phyloP scores from a whole-genome alignment of 1,284 basidiomycete species.

The Wallemia hederae region DNA sequence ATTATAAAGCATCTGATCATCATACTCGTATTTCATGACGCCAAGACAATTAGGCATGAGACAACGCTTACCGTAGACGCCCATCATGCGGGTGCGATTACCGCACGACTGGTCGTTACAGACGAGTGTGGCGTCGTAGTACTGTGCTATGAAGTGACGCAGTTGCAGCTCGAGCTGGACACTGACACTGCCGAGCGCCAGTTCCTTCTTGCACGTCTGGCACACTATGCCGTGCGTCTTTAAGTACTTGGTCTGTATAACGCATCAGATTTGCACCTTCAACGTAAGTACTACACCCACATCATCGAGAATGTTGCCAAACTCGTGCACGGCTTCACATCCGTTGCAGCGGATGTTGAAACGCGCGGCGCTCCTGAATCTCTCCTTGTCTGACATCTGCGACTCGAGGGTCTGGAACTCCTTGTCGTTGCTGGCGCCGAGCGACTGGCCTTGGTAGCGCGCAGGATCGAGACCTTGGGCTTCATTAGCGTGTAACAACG shows the following conservation, averaged over 20 bases:
- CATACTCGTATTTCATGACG: conserved; percentile 45
- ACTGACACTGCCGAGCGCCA: conserved; percentile 34
- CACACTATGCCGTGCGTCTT: conserved; percentile 24
- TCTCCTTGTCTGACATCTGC: conserved; percentile 58
- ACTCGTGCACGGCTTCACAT: conserved; percentile 34
- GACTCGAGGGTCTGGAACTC: conserved; percentile 62
- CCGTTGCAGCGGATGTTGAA: conserved; percentile 42
- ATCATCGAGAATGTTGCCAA: conserved; percentile 34
- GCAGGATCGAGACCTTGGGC: conserved; percentile 47
- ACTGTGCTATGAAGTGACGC: conserved; percentile 39
- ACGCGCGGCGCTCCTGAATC: conserved; percentile 43
- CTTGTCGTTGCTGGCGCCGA: conserved; percentile 28
- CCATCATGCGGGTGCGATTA: conserved; percentile 59
- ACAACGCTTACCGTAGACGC: conserved; percentile 63
- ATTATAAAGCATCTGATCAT: conserved; percentile 52
- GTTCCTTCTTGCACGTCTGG: conserved; percentile 25
- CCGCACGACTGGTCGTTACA: conserved; percentile 69
- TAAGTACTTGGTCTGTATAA: conserved; percentile 13
- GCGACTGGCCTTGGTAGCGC: conserved; percentile 28
- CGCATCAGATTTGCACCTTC: conserved; percentile 1
- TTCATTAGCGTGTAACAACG: background rate
- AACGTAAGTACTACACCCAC: background rate
- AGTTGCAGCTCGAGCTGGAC: conserved; percentile 67
- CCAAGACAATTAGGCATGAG: conserved; percentile 37
- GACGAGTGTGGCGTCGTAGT: conserved; percentile 66